Conservation (phyloP, 768 basidiomycete genomes). For the Pleurotus salmoneostramineus region DNA sequence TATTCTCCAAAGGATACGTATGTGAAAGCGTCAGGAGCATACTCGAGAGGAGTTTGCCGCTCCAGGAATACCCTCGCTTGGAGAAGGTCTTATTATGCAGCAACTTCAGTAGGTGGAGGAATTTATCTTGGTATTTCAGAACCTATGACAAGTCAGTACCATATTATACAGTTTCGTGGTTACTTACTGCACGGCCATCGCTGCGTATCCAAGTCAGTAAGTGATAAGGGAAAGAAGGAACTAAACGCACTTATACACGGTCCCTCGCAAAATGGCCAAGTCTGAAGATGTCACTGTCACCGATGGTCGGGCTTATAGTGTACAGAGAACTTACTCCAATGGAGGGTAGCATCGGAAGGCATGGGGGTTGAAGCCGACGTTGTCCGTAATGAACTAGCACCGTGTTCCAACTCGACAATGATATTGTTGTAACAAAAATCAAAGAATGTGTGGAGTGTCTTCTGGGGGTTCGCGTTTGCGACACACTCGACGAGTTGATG, state of each 20-base stretch:
- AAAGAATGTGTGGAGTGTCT: constrained; percentile 77
- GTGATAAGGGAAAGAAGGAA: neutral
- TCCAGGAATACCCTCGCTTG: constrained; percentile 81
- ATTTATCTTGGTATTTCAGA: constrained; percentile 56
- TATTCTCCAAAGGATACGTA: constrained; percentile 78
- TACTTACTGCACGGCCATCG: constrained; percentile 60
- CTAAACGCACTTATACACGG: constrained; percentile 67
- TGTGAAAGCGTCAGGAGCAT: constrained; percentile 72
- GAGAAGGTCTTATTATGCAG: constrained; percentile 71
- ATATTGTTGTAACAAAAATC: constrained; percentile 72
- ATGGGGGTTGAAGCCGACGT: constrained; percentile 67
- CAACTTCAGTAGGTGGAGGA: constrained; percentile 56
- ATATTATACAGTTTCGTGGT: too few species aligned
- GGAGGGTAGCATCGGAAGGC: constrained; percentile 80
- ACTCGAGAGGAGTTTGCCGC: constrained; percentile 72
- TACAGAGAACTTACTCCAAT: constrained; percentile 62
- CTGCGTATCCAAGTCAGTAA: constrained; percentile 20
- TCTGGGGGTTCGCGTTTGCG: constrained; percentile 72
- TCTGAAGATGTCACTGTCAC: constrained; percentile 46
- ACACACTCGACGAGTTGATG: constrained; percentile 85
- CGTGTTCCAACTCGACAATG: constrained; percentile 73
- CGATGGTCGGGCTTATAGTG: constrained; percentile 9
- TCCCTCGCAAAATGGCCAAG: constrained; percentile 72
- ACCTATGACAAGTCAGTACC: constrained; percentile 42
- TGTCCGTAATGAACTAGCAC: constrained; percentile 71